Conservation (phyloP, 148 eudicot species). For the Chenopodium album region DNA sequence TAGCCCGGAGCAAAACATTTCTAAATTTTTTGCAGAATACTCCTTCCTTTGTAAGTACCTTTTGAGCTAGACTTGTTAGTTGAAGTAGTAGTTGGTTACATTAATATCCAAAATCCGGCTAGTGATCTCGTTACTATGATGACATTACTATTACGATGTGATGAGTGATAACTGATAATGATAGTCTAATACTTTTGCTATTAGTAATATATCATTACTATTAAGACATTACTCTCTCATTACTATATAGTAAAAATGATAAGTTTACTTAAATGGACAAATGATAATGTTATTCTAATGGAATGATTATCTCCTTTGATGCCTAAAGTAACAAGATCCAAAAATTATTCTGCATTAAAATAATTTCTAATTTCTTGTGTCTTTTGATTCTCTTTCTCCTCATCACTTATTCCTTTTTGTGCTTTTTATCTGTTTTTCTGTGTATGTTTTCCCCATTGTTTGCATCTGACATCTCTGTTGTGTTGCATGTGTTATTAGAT, state of each 20-base stretch:
- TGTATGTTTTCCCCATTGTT: not conserved
- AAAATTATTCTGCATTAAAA: not conserved
- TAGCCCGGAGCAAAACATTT: too few relatives aligned
- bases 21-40: not conserved
- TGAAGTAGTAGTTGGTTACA: not conserved
- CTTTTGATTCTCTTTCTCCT: not conserved
- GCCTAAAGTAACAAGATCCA: not conserved
- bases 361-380: not conserved
- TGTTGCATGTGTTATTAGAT: conserved; percentile 46
- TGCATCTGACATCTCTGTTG: conserved; percentile 19
- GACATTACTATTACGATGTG: too few relatives aligned
- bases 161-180: too few relatives aligned
- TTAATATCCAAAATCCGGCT: not conserved
- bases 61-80: not conserved
- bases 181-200: too few relatives aligned
- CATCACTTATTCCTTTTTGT: not conserved
- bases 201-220: not conserved
- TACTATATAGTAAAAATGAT: not conserved
- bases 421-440: not conserved
- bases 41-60: not conserved
- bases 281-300: not conserved
- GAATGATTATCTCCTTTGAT: not conserved
- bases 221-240: not conserved
- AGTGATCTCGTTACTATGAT: not conserved
- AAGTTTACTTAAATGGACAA: too few relatives aligned